phyloP scores from a whole-genome alignment of 441 rosid species.

The Erodium moschatum region DNA sequence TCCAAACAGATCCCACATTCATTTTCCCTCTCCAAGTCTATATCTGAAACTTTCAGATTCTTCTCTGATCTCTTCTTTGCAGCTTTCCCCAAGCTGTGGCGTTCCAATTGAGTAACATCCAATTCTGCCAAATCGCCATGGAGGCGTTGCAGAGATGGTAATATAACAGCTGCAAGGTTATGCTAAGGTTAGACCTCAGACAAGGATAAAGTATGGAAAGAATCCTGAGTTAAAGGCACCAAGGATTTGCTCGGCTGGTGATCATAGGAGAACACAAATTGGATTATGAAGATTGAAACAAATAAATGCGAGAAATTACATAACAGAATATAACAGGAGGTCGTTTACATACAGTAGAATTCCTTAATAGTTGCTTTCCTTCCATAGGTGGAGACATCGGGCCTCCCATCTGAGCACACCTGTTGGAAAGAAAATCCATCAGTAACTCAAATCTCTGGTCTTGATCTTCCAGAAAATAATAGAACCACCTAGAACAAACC shows the following conservation, averaged over 20 bases:
- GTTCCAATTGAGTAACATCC: conserved; percentile 16
- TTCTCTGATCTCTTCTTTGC: conserved; percentile 26
- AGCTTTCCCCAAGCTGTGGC: conserved; percentile 10
- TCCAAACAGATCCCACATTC: conserved; percentile 43
- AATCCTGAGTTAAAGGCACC: neutral
- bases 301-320: neutral
- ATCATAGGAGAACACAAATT: too few relatives aligned
- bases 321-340: neutral
- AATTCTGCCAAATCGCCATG: conserved; percentile 20
- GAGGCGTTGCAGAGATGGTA: conserved; percentile 24
- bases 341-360: conserved; percentile 28
- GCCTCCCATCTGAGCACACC: conserved; percentile 43
- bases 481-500: neutral
- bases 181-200: neutral
- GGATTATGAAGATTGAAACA: too few relatives aligned
- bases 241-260: too few relatives aligned
- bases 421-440: conserved; percentile 17
- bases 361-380: conserved; percentile 35
- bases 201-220: neutral
- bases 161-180: conserved; percentile 29
- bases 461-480: neutral
- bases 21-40: conserved; percentile 30
- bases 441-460: neutral
- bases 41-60: conserved; percentile 20
- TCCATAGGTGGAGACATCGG: conserved; percentile 29